These are phyloP conservation scores for Borovskyia barvae DNA, from an alignment of 208 protist genomes.

Conservation along the genomic window DNA sequence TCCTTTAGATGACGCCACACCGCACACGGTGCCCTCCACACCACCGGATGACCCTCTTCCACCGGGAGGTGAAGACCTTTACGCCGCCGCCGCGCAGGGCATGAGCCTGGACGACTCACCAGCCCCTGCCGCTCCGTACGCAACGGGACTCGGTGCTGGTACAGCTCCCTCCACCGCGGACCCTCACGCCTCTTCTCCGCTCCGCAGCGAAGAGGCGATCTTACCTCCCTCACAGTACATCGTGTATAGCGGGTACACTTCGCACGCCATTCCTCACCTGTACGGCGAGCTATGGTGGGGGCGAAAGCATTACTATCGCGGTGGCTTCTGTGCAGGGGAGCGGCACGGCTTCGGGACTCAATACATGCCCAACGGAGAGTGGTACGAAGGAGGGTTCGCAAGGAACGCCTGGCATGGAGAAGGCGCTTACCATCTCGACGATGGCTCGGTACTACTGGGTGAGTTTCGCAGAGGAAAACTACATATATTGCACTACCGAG, in stretches of 20 bases:
- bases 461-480: conserved; percentile 49
- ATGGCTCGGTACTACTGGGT: conserved; percentile 71
- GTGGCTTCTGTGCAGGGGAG: conserved; percentile 57
- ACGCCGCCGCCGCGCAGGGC: too few relatives aligned
- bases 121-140: background rate
- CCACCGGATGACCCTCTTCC: too few relatives aligned
- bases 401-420: conserved; percentile 59
- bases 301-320: conserved; percentile 50
- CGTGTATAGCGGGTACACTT: conserved; percentile 78
- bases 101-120: background rate
- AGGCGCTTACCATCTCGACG: conserved; percentile 59
- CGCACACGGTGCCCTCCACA: too few relatives aligned
- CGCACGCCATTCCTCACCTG: conserved; percentile 59
- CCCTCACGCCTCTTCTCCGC: too few relatives aligned
- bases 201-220: background rate
- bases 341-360: conserved; percentile 64
- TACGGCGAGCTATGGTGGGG: conserved; percentile 84
- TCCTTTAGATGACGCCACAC: too few relatives aligned
- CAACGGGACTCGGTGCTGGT: too few relatives aligned
- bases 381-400: conserved; percentile 64
- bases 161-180: too few relatives aligned
- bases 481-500: conserved; percentile 51
- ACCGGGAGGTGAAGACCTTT: too few relatives aligned
- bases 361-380: conserved; percentile 60
- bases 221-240: conserved; percentile 32